Conservation (phyloP, 2,329 filamentous ascomycete genomes). For the Aspergillus ochraceus region DNA sequence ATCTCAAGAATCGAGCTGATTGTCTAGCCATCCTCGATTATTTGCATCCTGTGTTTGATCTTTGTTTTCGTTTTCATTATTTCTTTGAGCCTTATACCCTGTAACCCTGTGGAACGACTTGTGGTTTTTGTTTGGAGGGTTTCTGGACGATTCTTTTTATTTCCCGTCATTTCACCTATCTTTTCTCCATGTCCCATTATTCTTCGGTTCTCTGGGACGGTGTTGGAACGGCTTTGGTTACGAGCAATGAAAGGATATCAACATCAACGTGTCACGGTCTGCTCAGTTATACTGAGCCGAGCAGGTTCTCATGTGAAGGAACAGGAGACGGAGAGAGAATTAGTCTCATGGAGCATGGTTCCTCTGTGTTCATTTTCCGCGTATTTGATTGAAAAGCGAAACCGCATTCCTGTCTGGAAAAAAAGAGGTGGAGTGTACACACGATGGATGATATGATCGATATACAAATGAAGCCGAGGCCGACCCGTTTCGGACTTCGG, state of each 20-base stretch:
- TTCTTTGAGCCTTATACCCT: neutral
- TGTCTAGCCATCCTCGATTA: neutral
- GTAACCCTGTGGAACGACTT: neutral
- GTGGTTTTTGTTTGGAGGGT: neutral
- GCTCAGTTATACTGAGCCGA: conserved; percentile 2
- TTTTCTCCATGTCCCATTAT: neutral
- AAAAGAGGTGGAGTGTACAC: neutral
- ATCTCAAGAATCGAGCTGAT: conserved; percentile 25
- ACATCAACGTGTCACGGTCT: conserved; percentile 2
- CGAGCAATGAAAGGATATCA: neutral
- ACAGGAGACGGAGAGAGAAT: neutral
- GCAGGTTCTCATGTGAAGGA: neutral
- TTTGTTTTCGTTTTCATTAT: neutral
- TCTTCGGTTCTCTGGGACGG: neutral
- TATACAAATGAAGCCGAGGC: neutral
- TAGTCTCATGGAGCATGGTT: neutral
- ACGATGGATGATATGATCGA: neutral
- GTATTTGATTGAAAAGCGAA: no score
- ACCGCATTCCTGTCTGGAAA: no score
- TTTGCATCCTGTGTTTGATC: neutral
- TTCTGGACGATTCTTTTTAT: neutral
- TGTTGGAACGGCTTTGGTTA: neutral
- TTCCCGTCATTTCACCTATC: neutral
- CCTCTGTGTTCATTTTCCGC: no score
- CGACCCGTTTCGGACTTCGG: neutral